Evolutionary conservation across 495 filamentous ascomycete genomes (phyloP).

Genomic region (Clohesyomyces aquaticus): DNA sequence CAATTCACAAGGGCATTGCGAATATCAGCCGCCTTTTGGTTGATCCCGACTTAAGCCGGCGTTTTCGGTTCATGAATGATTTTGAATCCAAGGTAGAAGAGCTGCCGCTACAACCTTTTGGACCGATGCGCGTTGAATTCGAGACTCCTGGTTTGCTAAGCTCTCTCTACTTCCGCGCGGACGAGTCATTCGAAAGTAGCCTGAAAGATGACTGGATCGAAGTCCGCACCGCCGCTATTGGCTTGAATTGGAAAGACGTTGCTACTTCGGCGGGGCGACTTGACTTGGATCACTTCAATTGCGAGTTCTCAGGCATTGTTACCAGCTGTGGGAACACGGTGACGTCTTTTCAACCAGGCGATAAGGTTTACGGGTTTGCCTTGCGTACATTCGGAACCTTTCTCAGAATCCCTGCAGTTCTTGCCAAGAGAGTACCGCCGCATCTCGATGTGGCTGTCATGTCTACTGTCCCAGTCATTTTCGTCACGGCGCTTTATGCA

Average conservation of each 20-base stretch:
- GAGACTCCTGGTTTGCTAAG: slow-evolving; percentile 24
- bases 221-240: slow-evolving; percentile 23
- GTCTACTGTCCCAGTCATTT: slow-evolving; percentile 61
- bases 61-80: not conserved
- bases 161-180: slow-evolving; percentile 24
- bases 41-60: not conserved
- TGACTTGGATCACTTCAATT: slow-evolving; percentile 9
- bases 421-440: slow-evolving; percentile 47
- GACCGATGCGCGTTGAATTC: slow-evolving; percentile 10
- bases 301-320: slow-evolving; percentile 25
- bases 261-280: slow-evolving; percentile 13
- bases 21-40: not conserved
- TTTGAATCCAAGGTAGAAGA: not conserved
- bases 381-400: slow-evolving; percentile 23
- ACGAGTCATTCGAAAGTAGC: slow-evolving; percentile 1
- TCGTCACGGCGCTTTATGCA: slow-evolving; percentile 62
- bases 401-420: slow-evolving; percentile 6
- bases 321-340: slow-evolving; percentile 1
- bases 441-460: slow-evolving; percentile 57
- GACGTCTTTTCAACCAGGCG: slow-evolving; percentile 46
- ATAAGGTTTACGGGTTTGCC: slow-evolving; percentile 43
- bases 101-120: too few relatives aligned
- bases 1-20: not conserved
- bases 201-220: slow-evolving; percentile 30
- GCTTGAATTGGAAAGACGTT: slow-evolving; percentile 34